Percentiles rank a stretch among this genome's conserved stretches.
phyloP scores from a whole-genome alignment of 1,139 yeast genomes.

The Yamadazyma spencermartinsiae region DNA sequence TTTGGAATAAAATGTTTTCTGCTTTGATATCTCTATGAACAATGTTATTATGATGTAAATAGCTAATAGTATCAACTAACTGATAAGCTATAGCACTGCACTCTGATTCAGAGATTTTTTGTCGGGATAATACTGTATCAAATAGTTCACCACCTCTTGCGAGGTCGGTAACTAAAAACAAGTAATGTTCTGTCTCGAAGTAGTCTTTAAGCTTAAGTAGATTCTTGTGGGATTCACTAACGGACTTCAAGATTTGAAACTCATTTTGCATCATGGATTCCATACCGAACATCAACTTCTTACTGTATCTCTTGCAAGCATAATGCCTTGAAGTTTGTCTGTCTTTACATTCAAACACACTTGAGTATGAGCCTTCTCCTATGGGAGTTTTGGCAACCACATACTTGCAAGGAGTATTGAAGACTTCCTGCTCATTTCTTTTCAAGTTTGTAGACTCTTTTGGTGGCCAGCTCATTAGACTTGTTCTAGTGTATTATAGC shows the following conservation, averaged over 20 bases:
- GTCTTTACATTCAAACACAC: slow-evolving; percentile 41
- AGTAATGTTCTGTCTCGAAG: slow-evolving; percentile 62
- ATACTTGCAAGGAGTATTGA: slow-evolving; percentile 33
- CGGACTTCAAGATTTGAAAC: slow-evolving; percentile 52
- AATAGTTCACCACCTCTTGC: slow-evolving; percentile 74
- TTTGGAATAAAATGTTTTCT: slow-evolving; percentile 38
- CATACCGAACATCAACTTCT: slow-evolving; percentile 34
- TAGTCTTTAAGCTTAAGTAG: slow-evolving; percentile 66
- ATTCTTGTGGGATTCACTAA: slow-evolving; percentile 44
- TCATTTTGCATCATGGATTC: slow-evolving; percentile 51
- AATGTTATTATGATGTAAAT: slow-evolving; percentile 32
- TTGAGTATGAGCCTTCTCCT: slow-evolving; percentile 42
- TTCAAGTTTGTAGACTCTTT: slow-evolving; percentile 15
- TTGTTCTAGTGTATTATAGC: no score
- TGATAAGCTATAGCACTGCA: slow-evolving; percentile 42
- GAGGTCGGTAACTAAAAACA: slow-evolving; percentile 65
- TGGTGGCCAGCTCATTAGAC: slow-evolving; percentile 20
- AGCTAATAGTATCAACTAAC: slow-evolving; percentile 30
- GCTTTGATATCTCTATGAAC: slow-evolving; percentile 47
- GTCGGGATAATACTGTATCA: slow-evolving; percentile 52
- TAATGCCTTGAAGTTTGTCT: slow-evolving; percentile 32
- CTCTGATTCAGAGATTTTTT: slow-evolving; percentile 42
- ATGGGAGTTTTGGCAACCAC: slow-evolving; percentile 29
- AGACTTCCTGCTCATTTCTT: slow-evolving; percentile 13
- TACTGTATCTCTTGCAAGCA: slow-evolving; percentile 41